These are phyloP conservation scores for Lactifluus volemus DNA, from an alignment of 768 basidiomycete genomes.

Conservation along the genomic window DNA sequence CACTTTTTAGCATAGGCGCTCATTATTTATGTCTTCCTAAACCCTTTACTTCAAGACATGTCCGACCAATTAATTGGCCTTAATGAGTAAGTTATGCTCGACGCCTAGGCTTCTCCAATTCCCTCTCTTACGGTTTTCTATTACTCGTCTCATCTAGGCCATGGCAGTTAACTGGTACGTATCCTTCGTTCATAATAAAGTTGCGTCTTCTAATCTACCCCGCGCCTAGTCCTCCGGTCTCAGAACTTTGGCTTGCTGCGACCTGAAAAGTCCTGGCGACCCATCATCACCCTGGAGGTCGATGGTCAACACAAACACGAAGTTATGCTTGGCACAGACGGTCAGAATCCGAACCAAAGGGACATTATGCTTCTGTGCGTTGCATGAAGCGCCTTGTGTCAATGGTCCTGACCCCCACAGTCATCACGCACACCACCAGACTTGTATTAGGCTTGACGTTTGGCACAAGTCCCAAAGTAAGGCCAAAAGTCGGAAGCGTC, in stretches of 20 bases:
- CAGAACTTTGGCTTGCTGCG: constrained; percentile 37
- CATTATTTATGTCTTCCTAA: too few species aligned
- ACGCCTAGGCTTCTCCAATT: neutral
- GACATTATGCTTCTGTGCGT: constrained; percentile 46
- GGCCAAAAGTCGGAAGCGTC: constrained; percentile 46
- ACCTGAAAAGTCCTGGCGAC: constrained; percentile 57
- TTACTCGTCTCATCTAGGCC: constrained; percentile 19
- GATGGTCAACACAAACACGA: constrained; percentile 47
- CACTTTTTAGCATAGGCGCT: too few species aligned
- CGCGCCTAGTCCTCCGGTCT: constrained; percentile 30
- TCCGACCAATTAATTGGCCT: neutral
- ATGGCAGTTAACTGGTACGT: constrained; percentile 25
- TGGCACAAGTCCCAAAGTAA: constrained; percentile 54
- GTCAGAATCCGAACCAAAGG: constrained; percentile 61
- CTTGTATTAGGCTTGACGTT: constrained; percentile 44
- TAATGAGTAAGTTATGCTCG: neutral
- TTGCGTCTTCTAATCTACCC: neutral
- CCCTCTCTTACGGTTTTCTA: neutral
- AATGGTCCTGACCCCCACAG: constrained; percentile 25
- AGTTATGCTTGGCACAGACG: constrained; percentile 53
- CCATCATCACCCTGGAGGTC: constrained; percentile 50
- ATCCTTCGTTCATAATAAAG: neutral
- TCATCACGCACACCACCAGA: constrained; percentile 30
- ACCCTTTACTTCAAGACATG: neutral
- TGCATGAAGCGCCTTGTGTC: neutral